Base-by-base conservation (phyloP, 441 rosid species). In the Bruguiera hainesii region DNA sequence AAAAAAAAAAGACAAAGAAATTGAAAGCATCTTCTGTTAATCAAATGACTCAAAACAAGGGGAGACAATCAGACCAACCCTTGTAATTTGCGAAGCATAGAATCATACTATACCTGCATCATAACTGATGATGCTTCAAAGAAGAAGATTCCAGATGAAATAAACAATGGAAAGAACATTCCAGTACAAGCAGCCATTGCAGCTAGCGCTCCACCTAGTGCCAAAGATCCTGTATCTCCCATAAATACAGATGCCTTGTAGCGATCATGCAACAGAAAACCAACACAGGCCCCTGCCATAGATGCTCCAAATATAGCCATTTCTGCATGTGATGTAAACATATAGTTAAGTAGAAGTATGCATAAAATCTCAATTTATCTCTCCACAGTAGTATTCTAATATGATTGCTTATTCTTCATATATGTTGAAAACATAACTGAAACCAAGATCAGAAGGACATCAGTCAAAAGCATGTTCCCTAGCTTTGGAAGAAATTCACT, bases 181-280 rank as follows among this genome's bases (percentile, higher is more conserved):
- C 99, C 97, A 4, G 91, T 85, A 74, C 90, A 85, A 66, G 96
- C 88, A 77, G 98, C 97, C 98, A 94, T 89, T 67, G 98, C 84
- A 74, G 97, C 96, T 71, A 94, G 81, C 35, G 91, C 98, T 60
- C 92, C 97, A 72, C 96, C 98, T 18, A 91, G 79, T 73, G 93
- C 98, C 81, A 87, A 75, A 6, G 97, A 87, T 70, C 98, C 97
- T 2, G 90, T 85, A 53, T 83, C 82, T 60, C 97, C 98, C 96
- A 94, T 89, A 18, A 82, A 82, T 33, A 94, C 80, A 9, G 96
- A 87, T 71, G 97, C 96, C 75, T 79, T 88, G 79, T 91, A 85
- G 52, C 90, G 82, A 48, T 91, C 91, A 79, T 91, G 97, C 75
- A 89, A 73, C 72, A 91, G 88, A 77, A 94, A 94, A 60, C 98